Evolutionary conservation across 805 yeast species (phyloP).

Genomic region (Pichia cabralensis): DNA sequence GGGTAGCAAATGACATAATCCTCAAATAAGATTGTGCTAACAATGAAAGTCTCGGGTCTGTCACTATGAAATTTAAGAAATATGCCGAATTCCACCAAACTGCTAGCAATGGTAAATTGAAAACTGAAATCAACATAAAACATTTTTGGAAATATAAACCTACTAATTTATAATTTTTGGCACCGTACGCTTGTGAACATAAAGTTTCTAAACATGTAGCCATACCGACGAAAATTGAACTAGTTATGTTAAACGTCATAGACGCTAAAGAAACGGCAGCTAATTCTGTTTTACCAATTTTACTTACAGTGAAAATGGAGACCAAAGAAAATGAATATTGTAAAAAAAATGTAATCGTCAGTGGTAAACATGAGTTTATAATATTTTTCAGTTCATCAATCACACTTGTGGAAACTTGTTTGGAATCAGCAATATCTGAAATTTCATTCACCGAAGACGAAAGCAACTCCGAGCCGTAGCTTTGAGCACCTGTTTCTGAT

Average conservation of each 20-base stretch:
- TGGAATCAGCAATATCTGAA: too few species aligned
- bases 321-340: conserved; percentile 56
- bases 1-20: conserved; percentile 54
- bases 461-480: too few species aligned
- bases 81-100: conserved; percentile 54
- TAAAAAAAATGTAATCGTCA: conserved; percentile 55
- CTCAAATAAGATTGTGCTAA: conserved; percentile 51
- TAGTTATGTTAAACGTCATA: conserved; percentile 69
- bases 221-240: conserved; percentile 68
- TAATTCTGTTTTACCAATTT: conserved; percentile 57
- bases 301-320: conserved; percentile 70
- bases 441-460: too few species aligned
- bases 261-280: conserved; percentile 72
- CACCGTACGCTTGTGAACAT: conserved; percentile 74
- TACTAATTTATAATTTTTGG: conserved; percentile 50
- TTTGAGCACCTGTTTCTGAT: too few species aligned
- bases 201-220: conserved; percentile 68
- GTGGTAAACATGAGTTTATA: conserved; percentile 50
- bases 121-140: conserved; percentile 47
- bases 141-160: conserved; percentile 64
- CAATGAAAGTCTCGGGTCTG: conserved; percentile 34
- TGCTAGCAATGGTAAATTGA: conserved; percentile 48
- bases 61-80: conserved; percentile 35
- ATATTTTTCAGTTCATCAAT: too few species aligned
- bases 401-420: too few species aligned